phyloP scores from a whole-genome alignment of 1,284 basidiomycete species.

The Puccinia triticina region DNA sequence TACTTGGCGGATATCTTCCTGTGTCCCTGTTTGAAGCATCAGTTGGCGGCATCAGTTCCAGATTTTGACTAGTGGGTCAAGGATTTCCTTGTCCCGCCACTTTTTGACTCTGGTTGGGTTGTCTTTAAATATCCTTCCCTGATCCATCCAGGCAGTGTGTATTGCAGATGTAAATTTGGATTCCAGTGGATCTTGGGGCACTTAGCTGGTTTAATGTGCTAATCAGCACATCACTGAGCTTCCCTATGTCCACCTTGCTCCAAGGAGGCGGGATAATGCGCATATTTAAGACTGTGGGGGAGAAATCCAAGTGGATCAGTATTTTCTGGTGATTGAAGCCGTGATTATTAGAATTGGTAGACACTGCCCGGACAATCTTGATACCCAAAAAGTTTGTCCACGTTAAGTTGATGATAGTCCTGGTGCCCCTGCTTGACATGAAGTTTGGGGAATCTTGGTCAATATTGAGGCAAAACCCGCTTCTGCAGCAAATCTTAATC shows the following conservation, averaged over 20 bases:
- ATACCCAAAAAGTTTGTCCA: constrained; percentile 5
- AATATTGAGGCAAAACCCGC: neutral
- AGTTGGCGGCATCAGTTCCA: neutral
- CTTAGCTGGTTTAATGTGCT: neutral
- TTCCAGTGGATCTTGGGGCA: neutral
- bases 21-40: neutral
- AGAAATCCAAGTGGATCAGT: neutral
- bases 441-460: neutral
- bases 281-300: neutral
- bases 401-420: constrained; percentile 4
- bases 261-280: neutral
- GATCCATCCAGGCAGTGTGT: neutral
- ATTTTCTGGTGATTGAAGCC: neutral
- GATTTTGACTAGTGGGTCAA: constrained; percentile 12
- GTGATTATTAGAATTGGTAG: neutral
- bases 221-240: neutral
- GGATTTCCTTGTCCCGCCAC: constrained; percentile 26
- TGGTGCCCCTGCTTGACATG: neutral
- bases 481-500: neutral
- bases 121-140: neutral
- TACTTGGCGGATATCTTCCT: neutral
- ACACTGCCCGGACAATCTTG: neutral
- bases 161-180: neutral
- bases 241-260: neutral
- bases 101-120: neutral